Percentiles rank a stretch among this genome's conserved stretches.
phyloP scores from a whole-genome alignment of 257 asterid species.

The Osmanthus fragrans region DNA sequence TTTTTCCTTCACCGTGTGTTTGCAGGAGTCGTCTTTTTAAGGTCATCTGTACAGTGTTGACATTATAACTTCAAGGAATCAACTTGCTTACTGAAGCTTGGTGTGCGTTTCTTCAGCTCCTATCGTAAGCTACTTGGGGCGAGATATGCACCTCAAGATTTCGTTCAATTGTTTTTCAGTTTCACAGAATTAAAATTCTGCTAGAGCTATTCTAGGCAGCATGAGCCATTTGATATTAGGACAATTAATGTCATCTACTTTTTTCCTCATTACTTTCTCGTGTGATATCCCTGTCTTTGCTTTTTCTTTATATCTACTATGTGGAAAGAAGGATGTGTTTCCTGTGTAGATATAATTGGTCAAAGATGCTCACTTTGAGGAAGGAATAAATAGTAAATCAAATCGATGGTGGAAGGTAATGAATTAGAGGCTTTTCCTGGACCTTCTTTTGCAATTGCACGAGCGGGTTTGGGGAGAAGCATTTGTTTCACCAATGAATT shows the following conservation, averaged over 20 bases:
- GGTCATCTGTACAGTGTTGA: background rate
- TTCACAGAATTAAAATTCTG: background rate
- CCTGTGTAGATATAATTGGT: background rate
- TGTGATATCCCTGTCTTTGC: background rate
- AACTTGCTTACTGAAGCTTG: conserved; percentile 1
- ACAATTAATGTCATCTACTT: background rate
- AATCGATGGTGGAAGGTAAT: background rate
- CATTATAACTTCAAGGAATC: background rate
- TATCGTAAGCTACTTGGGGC: background rate
- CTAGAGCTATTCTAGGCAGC: background rate
- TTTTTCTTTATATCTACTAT: background rate
- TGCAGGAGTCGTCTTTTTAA: background rate
- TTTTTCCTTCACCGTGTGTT: background rate
- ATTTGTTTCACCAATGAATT: background rate
- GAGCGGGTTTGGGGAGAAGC: background rate
- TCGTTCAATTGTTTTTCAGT: background rate
- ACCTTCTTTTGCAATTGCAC: background rate
- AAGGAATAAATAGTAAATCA: background rate
- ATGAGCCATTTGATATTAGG: background rate
- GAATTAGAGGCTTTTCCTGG: background rate
- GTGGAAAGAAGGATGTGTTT: background rate
- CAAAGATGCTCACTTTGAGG: background rate
- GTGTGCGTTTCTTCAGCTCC: background rate
- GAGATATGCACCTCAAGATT: background rate
- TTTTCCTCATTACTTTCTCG: background rate